Conservation (phyloP, 768 basidiomycete species). For the Russula lepida region DNA sequence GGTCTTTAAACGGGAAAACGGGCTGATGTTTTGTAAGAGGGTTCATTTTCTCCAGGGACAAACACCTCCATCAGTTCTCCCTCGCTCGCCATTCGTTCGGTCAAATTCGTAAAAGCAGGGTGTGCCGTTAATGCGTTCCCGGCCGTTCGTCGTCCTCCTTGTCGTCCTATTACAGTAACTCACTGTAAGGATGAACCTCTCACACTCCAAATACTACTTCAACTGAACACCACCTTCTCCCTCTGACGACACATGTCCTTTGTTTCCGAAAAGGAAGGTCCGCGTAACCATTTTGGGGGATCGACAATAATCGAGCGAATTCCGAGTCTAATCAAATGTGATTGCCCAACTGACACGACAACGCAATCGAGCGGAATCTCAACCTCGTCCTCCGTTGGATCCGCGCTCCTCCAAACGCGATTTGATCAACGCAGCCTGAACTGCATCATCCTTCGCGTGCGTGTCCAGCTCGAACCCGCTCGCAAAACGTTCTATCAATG, state of each 20-base stretch:
- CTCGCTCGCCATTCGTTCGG: not conserved
- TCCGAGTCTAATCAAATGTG: not conserved
- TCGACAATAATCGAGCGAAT: not conserved
- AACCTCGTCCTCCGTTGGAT: not conserved
- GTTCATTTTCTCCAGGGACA: not conserved
- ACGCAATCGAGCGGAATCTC: not conserved
- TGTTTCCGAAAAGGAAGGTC: not conserved
- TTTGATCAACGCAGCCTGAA: not conserved
- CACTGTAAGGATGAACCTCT: no score
- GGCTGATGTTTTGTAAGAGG: no score
- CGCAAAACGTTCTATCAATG: constrained; percentile 27
- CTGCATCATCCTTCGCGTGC: not conserved
- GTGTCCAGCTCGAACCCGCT: constrained; percentile 20
- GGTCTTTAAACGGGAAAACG: not conserved
- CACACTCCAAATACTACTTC: no score
- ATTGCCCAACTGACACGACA: not conserved
- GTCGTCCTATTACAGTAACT: no score
- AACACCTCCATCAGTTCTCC: not conserved
- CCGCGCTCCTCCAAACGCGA: not conserved
- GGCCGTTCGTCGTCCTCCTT: no score
- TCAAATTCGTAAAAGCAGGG: not conserved
- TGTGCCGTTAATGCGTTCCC: not conserved
- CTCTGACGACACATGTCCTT: not conserved
- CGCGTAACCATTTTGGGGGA: not conserved
- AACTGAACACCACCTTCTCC: not conserved